Conservation (phyloP, 2,329 filamentous ascomycete species). For the Colletotrichum musicola region DNA sequence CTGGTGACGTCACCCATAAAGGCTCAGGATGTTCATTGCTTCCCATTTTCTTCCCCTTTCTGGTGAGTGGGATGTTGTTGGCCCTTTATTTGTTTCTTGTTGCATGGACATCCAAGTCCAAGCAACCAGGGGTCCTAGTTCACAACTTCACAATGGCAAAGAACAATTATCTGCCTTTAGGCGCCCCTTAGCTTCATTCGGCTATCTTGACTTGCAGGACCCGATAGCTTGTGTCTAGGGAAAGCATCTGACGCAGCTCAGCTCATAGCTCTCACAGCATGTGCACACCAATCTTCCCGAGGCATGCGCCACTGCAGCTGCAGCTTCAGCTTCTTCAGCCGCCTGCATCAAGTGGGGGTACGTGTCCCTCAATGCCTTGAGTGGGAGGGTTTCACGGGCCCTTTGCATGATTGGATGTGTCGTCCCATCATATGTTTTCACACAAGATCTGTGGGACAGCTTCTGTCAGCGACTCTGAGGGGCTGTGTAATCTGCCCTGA, state of each 20-base stretch:
- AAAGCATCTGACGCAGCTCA: constrained; percentile 11
- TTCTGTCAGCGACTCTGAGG: background rate
- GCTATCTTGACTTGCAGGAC: constrained; percentile 25
- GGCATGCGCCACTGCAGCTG: constrained; percentile 1
- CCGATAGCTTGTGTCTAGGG: background rate
- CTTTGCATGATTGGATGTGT: background rate
- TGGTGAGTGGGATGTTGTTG: background rate
- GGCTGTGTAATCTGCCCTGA: background rate
- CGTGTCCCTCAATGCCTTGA: constrained; percentile 10
- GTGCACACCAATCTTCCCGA: constrained; percentile 14
- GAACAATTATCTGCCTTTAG: background rate
- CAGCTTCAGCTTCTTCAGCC: background rate
- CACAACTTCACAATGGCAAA: background rate
- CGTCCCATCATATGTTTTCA: background rate
- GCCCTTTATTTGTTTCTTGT: constrained; percentile 6
- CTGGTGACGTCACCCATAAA: constrained; percentile 9
- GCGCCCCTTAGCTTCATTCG: constrained; percentile 12
- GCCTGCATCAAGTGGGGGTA: constrained; percentile 6
- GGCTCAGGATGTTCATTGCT: background rate
- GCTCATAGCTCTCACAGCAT: constrained; percentile 9
- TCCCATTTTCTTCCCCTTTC: background rate
- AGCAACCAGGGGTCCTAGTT: background rate
- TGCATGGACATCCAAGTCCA: background rate
- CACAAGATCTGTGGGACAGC: too few relatives aligned
- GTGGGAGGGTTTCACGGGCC: background rate